Conservation (phyloP, 768 basidiomycete species). For the Termitomyces sp. region DNA sequence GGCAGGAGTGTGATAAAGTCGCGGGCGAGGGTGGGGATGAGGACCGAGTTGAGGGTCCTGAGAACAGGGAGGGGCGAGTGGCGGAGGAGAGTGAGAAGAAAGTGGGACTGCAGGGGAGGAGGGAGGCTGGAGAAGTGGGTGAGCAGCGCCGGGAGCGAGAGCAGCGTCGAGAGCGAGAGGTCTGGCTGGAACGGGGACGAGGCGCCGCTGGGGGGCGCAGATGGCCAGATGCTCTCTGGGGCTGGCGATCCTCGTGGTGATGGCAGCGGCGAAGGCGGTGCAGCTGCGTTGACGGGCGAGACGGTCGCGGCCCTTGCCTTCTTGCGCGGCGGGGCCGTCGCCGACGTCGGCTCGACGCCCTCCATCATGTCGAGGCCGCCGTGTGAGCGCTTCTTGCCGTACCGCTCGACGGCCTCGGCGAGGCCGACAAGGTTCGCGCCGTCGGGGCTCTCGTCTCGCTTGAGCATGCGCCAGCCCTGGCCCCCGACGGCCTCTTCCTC, state of each 20-base stretch:
- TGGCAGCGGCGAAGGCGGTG: conserved; percentile 79
- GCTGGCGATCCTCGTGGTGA: conserved; percentile 83
- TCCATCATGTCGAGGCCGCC: conserved; percentile 49
- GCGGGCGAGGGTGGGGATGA: conserved; percentile 86
- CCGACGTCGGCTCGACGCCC: conserved; percentile 37
- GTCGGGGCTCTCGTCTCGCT: conserved; percentile 53
- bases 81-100: conserved; percentile 86
- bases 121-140: conserved; percentile 78
- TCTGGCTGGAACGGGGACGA: conserved; percentile 81
- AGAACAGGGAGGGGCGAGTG: conserved; percentile 90
- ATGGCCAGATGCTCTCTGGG: conserved; percentile 72
- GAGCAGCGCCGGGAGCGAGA: conserved; percentile 81
- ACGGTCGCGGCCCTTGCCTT: conserved; percentile 64
- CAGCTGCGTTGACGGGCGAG: conserved; percentile 63
- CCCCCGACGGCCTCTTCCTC: conserved; percentile 64
- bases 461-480: conserved; percentile 71
- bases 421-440: conserved; percentile 53
- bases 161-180: conserved; percentile 72
- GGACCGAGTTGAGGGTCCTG: conserved; percentile 81
- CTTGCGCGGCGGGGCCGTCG: conserved; percentile 65
- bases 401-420: conserved; percentile 78
- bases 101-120: conserved; percentile 82
- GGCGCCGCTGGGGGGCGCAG: conserved; percentile 73
- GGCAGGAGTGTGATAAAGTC: conserved; percentile 93
- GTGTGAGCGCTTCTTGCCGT: conserved; percentile 80